Base-by-base conservation (phyloP, 2,329 filamentous ascomycete species). In the Colletotrichum graminicola region DNA sequence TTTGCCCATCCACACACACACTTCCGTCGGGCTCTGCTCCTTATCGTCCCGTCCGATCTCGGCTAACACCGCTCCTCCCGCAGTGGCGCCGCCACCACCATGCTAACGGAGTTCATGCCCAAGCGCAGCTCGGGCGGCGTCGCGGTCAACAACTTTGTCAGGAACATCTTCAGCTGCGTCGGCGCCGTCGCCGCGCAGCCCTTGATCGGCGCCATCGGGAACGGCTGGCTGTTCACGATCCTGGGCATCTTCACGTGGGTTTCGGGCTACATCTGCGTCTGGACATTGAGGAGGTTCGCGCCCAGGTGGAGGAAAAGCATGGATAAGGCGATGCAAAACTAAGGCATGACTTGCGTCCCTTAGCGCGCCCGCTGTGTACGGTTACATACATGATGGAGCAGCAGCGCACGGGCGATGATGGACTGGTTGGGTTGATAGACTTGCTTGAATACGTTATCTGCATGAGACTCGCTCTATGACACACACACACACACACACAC, bases 101-200 rank as follows among this genome's bases (percentile, higher is more conserved):
- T 96, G 92, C 84, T 96, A 74, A 95, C 93, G 0, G 93, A 96
- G 77, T 94, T 95, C 77, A 91, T 95, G 85, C 92, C 92, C 18
- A 86, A 89, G 52, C 86, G 87, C 73, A 91, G 91, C 61, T 92
- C 90, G 5, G 88, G 88, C 14, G 93, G 93, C 1, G 92, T 95
- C 3, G 94, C 93, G 0, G 84, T 95, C 54, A 95, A 95, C 80
- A 95, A 95, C 78, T 93, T 95, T 76, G 85, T 93, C 62, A 85
- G 93, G 59, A 96, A 95, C 75, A 93, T 94, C 49, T 91, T 94
- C 76, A 90, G 88, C 61, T 94, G 92, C 73, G 85, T 93, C 1
- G 93, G 92, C 12, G 87, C 88, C 54, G 80, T 95, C 41, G 88
- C 94, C 23, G 89, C 91, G 0, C 87, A 91, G 72, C 93, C 93